These are phyloP conservation scores for Trichophyton benhamiae DNA, from an alignment of 2,329 filamentous ascomycete genomes.

Conservation along the genomic window DNA sequence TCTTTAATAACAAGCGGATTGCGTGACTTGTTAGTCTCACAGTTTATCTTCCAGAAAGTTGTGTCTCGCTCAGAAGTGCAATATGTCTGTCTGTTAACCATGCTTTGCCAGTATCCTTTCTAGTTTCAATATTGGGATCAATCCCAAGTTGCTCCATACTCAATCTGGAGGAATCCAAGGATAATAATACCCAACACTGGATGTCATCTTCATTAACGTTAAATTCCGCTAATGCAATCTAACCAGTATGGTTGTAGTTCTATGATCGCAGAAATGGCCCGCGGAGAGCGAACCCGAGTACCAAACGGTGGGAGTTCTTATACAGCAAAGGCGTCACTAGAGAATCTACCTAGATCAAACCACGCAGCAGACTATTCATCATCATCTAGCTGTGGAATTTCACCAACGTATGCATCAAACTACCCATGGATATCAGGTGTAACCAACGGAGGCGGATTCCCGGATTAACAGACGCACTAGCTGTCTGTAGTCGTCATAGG, in stretches of 20 bases:
- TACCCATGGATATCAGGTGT: too few relatives aligned
- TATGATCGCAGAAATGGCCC: slow-evolving; percentile 36
- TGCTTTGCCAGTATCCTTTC: slow-evolving; percentile 23
- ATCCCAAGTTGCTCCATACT: slow-evolving; percentile 35
- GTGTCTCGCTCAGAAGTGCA: slow-evolving; percentile 32
- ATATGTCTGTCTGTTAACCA: slow-evolving; percentile 22
- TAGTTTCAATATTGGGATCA: slow-evolving; percentile 29
- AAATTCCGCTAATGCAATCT: slow-evolving; percentile 27
- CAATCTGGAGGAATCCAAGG: slow-evolving; percentile 13
- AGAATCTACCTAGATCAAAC: slow-evolving; percentile 19
- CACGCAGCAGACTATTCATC: slow-evolving; percentile 19
- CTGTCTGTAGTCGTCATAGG: too few relatives aligned
- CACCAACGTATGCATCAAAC: too few relatives aligned
- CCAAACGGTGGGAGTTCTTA: slow-evolving; percentile 22
- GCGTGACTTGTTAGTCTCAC: slow-evolving; percentile 14
- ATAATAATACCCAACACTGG: not conserved
- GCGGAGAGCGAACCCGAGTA: slow-evolving; percentile 40
- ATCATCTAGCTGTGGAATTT: not conserved
- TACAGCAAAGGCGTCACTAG: slow-evolving; percentile 6
- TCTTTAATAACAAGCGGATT: slow-evolving; percentile 14
- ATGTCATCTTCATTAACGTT: slow-evolving; percentile 8
- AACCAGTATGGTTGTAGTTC: slow-evolving; percentile 37
- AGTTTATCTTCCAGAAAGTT: slow-evolving; percentile 36
- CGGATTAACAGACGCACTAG: too few relatives aligned
- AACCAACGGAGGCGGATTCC: too few relatives aligned